phyloP scores from a whole-genome alignment of 352 stramenopile genomes.

The Phytopythium sindhum region DNA sequence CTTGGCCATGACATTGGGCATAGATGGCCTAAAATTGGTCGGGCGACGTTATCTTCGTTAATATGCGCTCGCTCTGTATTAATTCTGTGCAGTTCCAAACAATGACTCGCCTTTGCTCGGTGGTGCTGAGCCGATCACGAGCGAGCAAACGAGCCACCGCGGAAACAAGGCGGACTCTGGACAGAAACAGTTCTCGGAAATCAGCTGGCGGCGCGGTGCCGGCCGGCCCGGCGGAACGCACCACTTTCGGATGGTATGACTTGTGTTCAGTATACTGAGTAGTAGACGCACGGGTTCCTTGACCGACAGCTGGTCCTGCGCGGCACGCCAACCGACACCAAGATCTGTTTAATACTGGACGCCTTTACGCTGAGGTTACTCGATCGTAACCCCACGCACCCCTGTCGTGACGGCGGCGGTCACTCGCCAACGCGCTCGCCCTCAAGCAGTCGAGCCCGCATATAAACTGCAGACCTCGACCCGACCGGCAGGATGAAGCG shows the following conservation, averaged over 20 bases:
- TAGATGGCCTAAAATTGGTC: background rate
- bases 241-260: background rate
- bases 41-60: background rate
- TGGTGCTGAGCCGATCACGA: background rate
- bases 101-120: background rate
- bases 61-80: background rate
- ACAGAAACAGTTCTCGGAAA: background rate
- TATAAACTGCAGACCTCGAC: background rate
- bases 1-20: too few species aligned
- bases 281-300: background rate
- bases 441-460: background rate
- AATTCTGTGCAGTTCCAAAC: too few species aligned
- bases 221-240: constrained; percentile 1
- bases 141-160: background rate
- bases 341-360: background rate
- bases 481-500: background rate
- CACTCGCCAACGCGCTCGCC: background rate
- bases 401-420: background rate
- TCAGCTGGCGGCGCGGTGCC: background rate
- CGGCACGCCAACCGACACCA: background rate
- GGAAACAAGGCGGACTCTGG: background rate
- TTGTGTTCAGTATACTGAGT: background rate
- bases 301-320: background rate
- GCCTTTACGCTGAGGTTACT: background rate
- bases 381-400: background rate